Evolutionary conservation across 441 rosid species (phyloP), one percentile per base, ranked within the genome.

Genomic region (Pelargonium fulgidum): DNA sequence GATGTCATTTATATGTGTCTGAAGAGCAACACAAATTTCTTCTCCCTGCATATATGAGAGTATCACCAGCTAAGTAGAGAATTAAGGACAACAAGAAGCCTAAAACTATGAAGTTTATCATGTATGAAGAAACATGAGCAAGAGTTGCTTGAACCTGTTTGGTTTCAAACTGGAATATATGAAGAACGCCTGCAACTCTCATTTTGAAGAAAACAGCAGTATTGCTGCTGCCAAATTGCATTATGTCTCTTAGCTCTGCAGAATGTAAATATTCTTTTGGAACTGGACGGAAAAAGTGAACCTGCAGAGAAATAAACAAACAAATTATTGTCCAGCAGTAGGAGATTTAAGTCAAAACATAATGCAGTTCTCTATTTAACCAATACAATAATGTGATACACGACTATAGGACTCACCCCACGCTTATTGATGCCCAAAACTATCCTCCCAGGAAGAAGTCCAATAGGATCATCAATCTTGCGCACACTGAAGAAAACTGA

Each of bases 111-210:
- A 8, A 20, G 29, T 9, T 12, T 11, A 58, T 8, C 19, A 52
- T 3, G 4, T 52, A 4, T 3, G 17, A n/a, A 52, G 8, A 1
- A 52, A 52, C 13, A 9, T 1, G 8, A 58, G 11, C 22, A 58
- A 58, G 33, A 58, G 33, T 1, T 58, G 33, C 44, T 56, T 61
- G 8, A 68, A 94, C 99, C 99, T 94, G 99, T 80, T 92, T 94
- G 22, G 98, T 90, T 81, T 94, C 99, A 71, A 94, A 94, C 76
- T 94, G 98, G 81, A 94, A 92, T 73, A 92, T 87, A 80, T 94
- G 98, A 81, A 94, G 99, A 76, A 90, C 97, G 67, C 98, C 99
- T 62, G 99, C 98, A 68, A 94, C 99, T 81, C 97, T 86, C 99
- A 94, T 94, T 85, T 92, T 90, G 80, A 92, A 94, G 81, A 92